Evolutionary conservation across 2,329 filamentous ascomycete genomes (phyloP).

Genomic region (Tolypocladium sp.): DNA sequence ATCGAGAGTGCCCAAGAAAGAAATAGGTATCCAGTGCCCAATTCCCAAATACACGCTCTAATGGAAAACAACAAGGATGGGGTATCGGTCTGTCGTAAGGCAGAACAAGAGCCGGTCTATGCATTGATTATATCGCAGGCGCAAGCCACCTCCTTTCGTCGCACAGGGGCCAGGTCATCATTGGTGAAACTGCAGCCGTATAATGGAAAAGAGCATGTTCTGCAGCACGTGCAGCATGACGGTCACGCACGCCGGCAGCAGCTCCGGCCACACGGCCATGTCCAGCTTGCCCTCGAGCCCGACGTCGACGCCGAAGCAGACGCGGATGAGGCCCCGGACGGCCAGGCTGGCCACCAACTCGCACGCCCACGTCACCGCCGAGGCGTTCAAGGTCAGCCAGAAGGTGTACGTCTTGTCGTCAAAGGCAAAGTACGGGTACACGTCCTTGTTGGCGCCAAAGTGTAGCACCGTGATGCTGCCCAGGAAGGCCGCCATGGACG

Average conservation of each 20-base stretch:
- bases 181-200: constrained; percentile 48
- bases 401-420: constrained; percentile 49
- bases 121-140: not conserved
- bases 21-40: not conserved
- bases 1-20: not conserved
- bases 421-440: constrained; percentile 63
- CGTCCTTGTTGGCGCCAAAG: constrained; percentile 56
- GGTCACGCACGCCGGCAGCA: constrained; percentile 55
- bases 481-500: constrained; percentile 59
- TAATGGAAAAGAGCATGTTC: constrained; percentile 65
- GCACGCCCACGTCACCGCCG: constrained; percentile 56
- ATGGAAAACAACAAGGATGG: not conserved
- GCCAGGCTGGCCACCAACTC: constrained; percentile 54
- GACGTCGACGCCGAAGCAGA: constrained; percentile 52
- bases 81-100: not conserved
- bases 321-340: constrained; percentile 48
- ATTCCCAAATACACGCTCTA: not conserved
- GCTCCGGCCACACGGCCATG: constrained; percentile 56
- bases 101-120: not conserved
- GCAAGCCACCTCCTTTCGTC: not conserved
- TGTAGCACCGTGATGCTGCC: constrained; percentile 57
- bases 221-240: constrained; percentile 61
- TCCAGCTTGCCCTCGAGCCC: constrained; percentile 56
- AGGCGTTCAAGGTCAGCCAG: constrained; percentile 52
- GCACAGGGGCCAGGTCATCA: not conserved